phyloP scores from a whole-genome alignment of 345 rosid species.

The Gossypium bickii region DNA sequence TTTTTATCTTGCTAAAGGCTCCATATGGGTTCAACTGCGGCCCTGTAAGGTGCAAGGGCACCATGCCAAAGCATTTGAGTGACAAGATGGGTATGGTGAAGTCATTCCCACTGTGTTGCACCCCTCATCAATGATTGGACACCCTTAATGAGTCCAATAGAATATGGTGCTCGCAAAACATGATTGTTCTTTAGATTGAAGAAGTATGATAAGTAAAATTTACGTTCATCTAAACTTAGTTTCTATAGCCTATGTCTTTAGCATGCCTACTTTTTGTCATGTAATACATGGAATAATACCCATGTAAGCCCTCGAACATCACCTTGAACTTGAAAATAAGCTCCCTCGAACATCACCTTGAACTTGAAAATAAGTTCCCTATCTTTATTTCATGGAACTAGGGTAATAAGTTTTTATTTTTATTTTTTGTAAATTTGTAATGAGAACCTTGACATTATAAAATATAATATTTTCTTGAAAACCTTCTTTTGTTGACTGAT shows the following conservation, averaged over 20 bases:
- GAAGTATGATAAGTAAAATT: neutral
- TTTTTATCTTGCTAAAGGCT: neutral
- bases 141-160: neutral
- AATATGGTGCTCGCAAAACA: neutral
- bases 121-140: neutral
- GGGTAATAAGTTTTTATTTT: neutral
- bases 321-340: neutral
- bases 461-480: neutral
- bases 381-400: neutral
- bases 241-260: neutral
- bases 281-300: neutral
- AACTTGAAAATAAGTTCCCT: neutral
- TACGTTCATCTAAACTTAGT: neutral
- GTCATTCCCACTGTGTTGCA: neutral
- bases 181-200: neutral
- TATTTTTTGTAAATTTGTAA: neutral
- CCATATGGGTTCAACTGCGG: neutral
- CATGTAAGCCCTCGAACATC: neutral
- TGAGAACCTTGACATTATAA: neutral
- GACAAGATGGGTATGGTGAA: neutral
- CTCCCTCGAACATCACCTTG: neutral
- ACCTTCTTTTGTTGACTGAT: neutral
- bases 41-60: neutral
- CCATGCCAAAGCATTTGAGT: neutral
- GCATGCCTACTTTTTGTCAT: neutral